Evolutionary conservation across 108 stramenopile genomes (phyloP).

Genomic region (Schizochytrium sp.): DNA sequence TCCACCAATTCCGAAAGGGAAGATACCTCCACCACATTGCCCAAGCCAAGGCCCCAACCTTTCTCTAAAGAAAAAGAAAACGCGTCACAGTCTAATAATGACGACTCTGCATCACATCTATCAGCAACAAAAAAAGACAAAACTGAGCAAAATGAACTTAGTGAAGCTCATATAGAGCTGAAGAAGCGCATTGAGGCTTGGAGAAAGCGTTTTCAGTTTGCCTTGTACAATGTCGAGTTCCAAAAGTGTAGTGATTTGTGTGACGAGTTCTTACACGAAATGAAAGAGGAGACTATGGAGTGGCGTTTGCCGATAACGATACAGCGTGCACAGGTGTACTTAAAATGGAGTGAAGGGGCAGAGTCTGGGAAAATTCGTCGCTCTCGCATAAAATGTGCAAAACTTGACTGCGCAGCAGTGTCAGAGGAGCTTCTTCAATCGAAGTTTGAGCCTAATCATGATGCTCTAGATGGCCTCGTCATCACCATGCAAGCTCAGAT

Average conservation of each 20-base stretch:
- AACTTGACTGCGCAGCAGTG: not conserved
- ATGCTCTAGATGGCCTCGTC: not conserved
- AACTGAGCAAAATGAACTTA: not conserved
- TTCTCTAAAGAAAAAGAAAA: not conserved
- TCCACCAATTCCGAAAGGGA: too few relatives aligned
- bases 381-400: not conserved
- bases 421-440: not conserved
- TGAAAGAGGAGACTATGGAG: not conserved
- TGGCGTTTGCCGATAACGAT: not conserved
- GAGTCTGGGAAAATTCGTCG: not conserved
- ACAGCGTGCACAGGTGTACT: constrained; percentile 3
- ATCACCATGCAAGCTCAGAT: not conserved
- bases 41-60: too few relatives aligned
- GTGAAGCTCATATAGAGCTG: not conserved
- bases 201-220: constrained; percentile 5
- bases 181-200: not conserved
- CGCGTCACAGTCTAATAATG: not conserved
- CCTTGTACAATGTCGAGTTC: not conserved
- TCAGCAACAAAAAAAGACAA: not conserved
- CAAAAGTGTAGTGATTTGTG: not conserved
- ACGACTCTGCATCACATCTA: not conserved
- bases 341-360: not conserved
- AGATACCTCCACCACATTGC: too few relatives aligned
- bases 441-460: not conserved
- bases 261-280: not conserved